A percentile compares a stretch with the other conserved stretches of the same genome.
Conservation (phyloP, 768 basidiomycete species). For the Psilocybe cyanescens region DNA sequence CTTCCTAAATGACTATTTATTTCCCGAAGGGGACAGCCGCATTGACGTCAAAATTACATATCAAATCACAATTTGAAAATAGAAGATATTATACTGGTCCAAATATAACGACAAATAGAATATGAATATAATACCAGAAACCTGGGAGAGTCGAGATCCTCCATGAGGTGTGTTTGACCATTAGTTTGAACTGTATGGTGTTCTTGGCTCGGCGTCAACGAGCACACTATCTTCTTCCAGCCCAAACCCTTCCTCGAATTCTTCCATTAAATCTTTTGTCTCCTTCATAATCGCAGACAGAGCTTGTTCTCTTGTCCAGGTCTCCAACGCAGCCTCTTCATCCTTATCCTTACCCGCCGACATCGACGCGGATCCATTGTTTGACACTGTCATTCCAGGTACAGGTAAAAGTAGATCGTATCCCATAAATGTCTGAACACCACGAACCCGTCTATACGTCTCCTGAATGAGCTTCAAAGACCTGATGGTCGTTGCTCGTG, state of each 20-base stretch:
- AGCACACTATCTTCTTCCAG: conserved; percentile 29
- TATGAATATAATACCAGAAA: no score
- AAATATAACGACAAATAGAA: not conserved
- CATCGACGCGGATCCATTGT: not conserved
- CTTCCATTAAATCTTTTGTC: conserved; percentile 58
- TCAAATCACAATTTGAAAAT: no score
- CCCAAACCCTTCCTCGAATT: conserved; percentile 46
- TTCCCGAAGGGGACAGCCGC: no score
- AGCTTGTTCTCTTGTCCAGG: conserved; percentile 61
- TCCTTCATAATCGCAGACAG: conserved; percentile 56
- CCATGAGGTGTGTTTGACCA: no score
- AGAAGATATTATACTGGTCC: no score
- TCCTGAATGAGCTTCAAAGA: conserved; percentile 54
- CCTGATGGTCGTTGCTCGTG: conserved; percentile 48
- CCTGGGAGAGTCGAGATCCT: no score
- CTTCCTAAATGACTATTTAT: no score
- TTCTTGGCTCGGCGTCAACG: conserved; percentile 24
- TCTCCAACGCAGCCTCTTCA: conserved; percentile 40
- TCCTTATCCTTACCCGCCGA: conserved; percentile 28
- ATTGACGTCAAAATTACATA: no score
- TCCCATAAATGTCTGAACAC: conserved; percentile 67
- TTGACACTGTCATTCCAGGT: conserved; percentile 24
- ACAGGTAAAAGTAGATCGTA: conserved; percentile 61
- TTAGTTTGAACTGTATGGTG: conserved; percentile 3
- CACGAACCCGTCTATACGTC: conserved; percentile 64